Conservation (phyloP, 768 basidiomycete species). For the Tylopilus sp. region DNA sequence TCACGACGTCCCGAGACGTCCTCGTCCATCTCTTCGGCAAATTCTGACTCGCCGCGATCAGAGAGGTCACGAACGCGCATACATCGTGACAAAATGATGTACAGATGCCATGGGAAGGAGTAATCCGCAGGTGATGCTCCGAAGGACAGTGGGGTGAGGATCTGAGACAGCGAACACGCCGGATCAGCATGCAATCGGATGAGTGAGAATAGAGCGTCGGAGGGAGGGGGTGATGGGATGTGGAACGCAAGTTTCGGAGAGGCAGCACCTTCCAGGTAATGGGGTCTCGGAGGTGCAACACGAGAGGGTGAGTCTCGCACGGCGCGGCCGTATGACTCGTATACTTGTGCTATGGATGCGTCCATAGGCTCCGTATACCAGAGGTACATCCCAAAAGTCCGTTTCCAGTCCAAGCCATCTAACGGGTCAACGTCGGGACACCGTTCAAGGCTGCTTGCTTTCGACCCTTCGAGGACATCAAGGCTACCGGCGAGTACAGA, state of each 20-base stretch:
- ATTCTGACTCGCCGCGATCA: conserved; percentile 61
- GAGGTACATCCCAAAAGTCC: conserved; percentile 82
- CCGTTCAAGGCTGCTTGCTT: conserved; percentile 48
- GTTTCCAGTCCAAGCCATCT: conserved; percentile 88
- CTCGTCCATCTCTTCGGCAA: conserved; percentile 33
- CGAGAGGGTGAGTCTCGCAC: conserved; percentile 36
- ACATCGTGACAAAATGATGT: conserved; percentile 80
- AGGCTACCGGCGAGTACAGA: conserved; percentile 79
- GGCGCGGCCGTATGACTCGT: conserved; percentile 54
- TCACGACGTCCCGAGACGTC: conserved; percentile 50
- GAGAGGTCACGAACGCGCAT: conserved; percentile 83
- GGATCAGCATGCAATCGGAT: conserved; percentile 77
- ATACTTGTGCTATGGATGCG: conserved; percentile 65
- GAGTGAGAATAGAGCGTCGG: conserved; percentile 78
- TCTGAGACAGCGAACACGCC: conserved; percentile 61
- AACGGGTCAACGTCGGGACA: conserved; percentile 59
- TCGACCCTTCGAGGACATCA: conserved; percentile 52
- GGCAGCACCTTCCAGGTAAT: conserved; percentile 43
- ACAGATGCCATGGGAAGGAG: conserved; percentile 89
- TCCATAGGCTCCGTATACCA: conserved; percentile 84
- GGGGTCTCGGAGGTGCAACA: conserved; percentile 55
- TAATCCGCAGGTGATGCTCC: conserved; percentile 74
- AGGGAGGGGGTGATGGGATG: conserved; percentile 40
- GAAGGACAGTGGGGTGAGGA: conserved; percentile 72
- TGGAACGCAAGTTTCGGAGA: conserved; percentile 35